A percentile compares a stretch with the other conserved stretches of the same genome.
Evolutionary conservation across 2,329 filamentous ascomycete species (phyloP).

Genomic region (Paecilomyces fulvus): DNA sequence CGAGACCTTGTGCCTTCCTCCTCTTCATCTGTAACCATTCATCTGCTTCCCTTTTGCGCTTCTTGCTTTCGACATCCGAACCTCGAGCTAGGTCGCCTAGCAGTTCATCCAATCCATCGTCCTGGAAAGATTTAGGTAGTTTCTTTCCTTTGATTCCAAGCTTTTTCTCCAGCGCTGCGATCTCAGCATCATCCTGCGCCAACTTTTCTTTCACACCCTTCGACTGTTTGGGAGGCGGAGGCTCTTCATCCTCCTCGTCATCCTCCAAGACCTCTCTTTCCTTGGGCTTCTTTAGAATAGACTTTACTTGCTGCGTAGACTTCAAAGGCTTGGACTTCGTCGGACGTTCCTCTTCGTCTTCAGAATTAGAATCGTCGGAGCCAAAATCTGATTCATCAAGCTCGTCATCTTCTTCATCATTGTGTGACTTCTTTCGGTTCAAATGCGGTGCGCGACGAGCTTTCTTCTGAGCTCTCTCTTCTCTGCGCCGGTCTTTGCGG

Average conservation of each 20-base stretch:
- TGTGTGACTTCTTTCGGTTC: conserved; percentile 9
- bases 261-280: conserved; percentile 26
- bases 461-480: conserved; percentile 56
- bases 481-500: conserved; percentile 61
- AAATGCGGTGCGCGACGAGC: conserved; percentile 23
- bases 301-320: conserved; percentile 19
- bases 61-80: conserved; percentile 41
- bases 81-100: conserved; percentile 58
- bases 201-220: conserved; percentile 53
- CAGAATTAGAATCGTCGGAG: conserved; percentile 10
- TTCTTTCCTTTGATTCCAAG: conserved; percentile 73
- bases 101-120: conserved; percentile 75
- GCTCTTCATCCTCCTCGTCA: conserved; percentile 15
- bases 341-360: conserved; percentile 12
- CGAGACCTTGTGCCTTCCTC: conserved; percentile 39
- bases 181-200: conserved; percentile 77
- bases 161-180: conserved; percentile 77
- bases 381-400: conserved; percentile 6
- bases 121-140: conserved; percentile 62
- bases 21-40: conserved; percentile 53
- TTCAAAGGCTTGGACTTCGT: conserved; percentile 15
- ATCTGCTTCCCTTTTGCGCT: conserved; percentile 55
- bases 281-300: conserved; percentile 29
- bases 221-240: conserved; percentile 17
- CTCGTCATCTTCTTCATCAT: conserved; percentile 15